Base-by-base conservation (phyloP, 495 filamentous ascomycete genomes). In the Penicillium arizonense region DNA sequence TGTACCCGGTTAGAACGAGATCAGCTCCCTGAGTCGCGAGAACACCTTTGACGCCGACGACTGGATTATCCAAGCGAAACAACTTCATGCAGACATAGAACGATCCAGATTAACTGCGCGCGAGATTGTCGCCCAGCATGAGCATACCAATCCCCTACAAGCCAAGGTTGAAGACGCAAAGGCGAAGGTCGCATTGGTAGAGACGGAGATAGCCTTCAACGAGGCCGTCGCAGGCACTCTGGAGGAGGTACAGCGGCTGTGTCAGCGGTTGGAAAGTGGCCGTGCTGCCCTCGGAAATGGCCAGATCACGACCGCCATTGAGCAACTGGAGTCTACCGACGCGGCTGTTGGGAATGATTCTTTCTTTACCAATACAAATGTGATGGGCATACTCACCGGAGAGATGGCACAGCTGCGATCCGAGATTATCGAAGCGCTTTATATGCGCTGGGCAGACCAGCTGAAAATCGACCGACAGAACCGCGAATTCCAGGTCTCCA, bases 21-120 rank as follows among this genome's bases (percentile, higher is more conserved):
- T 96, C 35, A 86, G 83, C 46, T 67, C 73, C 21, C 77, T 89
- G 35, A 93, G 90, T 74, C 80, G 82, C 35, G 82, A 87, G 40
- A 87, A 82, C 36, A 84, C 85, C 38, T 82, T 86, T 18, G 88
- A 94, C 61, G 85, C 94, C 56, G 86, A 90, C 61, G 77, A 83
- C 53, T 97, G 92, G 92, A 87, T 94, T 49, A 67, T 76, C 18
- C 88, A 92, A 66, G 90, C 91, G 30, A 87, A 87, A 65, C 82
- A 87, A 44, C 82, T 96, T n/a, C 87, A 90, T 61, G 77, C 80
- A 28, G 92, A 96, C 58, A 89, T 97, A 52, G 79, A 88, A 58
- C 77, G 78, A 32, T 88, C 89, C 14, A 81, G 86, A 54, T 74
- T 77, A 9, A 84, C 86, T 24, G 89, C 91, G 14, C 83, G 81